Evolutionary conservation across 2,329 filamentous ascomycete genomes (phyloP), one percentile per base, ranked within the genome.

Genomic region (Penicillium crustosum): DNA sequence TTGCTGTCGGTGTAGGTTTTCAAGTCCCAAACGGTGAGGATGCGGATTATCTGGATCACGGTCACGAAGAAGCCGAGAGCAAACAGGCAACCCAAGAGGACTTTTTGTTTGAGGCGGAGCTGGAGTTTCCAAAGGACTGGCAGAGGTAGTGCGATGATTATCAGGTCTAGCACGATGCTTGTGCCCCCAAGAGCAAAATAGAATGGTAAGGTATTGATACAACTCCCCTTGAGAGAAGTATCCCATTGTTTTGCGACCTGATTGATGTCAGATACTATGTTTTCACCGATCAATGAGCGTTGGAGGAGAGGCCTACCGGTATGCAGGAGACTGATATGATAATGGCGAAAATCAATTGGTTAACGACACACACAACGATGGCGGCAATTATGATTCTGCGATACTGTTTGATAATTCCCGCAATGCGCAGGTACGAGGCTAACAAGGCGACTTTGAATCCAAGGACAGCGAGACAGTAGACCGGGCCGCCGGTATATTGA

Each of bases 11-110:
- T 75, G 57, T 79, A 79, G 63, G 77, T 78, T 33, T 66, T 61
- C 3, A 82, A 73, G 15, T 70, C 74, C 38, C 72, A 71, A 59
- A 83, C 77, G n/a, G 78, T 81, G 55, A 78, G 75, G 56, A 83
- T 79, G 15, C 81, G 81, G 58, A 83, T 74, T 55, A 81, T 76
- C 62, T 83, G 81, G 55, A 82, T 80, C 47, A 80, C 61, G 6
- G 78, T 81, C 43, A 83, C 76, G 69, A 83, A 82, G 51, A 79
- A 68, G n/a, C 81, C 81, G 25, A 83, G 72, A 3, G 73, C 72
- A 63, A 82, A 82, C 29, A 82, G 70, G 6, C 68, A 68, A 0
- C 76, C 68, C 0, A 82, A 70, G 3, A 79, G 73, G 3, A 75
- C 57, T 43, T 68, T 69, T 39, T 69, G 65, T 23, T 53, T 55